Evolutionary conservation across 139 green algal genomes (phyloP).

Genomic region (Closterium sp.): DNA sequence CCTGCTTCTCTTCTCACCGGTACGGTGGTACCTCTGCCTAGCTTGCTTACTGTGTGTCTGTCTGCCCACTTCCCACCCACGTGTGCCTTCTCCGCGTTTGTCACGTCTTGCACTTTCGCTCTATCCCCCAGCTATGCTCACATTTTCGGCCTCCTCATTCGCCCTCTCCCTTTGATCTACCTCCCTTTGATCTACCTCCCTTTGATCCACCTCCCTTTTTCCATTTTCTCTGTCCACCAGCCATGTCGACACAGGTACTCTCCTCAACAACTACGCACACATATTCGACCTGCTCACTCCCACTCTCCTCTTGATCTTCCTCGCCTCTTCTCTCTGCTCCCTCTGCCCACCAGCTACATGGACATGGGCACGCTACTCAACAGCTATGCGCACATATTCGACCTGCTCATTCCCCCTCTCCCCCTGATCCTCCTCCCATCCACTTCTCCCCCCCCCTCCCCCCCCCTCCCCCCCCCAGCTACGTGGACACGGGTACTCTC

Average conservation of each 20-base stretch:
- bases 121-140: conserved; percentile 71
- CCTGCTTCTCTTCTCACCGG: too few species aligned
- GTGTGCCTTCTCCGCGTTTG: too few species aligned
- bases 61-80: too few species aligned
- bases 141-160: conserved; percentile 93
- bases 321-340: too few species aligned
- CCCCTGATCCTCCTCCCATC: neutral
- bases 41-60: too few species aligned
- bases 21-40: too few species aligned
- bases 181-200: too few species aligned
- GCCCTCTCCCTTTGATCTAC: conserved; percentile 71
- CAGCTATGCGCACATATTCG: conserved; percentile 87
- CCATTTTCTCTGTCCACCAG: neutral
- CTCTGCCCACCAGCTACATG: conserved; percentile 37
- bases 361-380: conserved; percentile 52
- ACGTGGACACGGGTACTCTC: conserved; percentile 52
- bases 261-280: conserved; percentile 73
- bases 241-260: conserved; percentile 51
- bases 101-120: too few species aligned
- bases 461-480: conserved; percentile 18
- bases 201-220: neutral
- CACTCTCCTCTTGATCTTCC: too few species aligned
- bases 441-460: neutral
- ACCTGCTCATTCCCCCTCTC: conserved; percentile 74
- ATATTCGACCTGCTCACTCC: conserved; percentile 96